Percentiles rank a stretch among this genome's conserved stretches.
Evolutionary conservation across 1,284 basidiomycete genomes (phyloP).

Genomic region (Chalciporus sp.): DNA sequence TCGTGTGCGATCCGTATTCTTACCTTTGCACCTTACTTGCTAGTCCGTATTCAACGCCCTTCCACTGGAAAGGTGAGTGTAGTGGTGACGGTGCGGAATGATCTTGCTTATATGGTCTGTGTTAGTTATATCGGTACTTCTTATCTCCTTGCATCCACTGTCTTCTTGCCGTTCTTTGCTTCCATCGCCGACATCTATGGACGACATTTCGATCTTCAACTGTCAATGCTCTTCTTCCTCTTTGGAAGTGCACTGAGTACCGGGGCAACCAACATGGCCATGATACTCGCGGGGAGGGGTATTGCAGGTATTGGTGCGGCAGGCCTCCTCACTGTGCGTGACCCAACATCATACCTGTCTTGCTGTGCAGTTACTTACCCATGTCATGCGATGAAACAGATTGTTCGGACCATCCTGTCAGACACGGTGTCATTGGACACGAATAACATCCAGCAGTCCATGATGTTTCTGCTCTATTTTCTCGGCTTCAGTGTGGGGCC

Average conservation of each 20-base stretch:
- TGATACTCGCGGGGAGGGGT: constrained; percentile 49
- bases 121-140: constrained; percentile 49
- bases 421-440: constrained; percentile 45
- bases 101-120: not conserved
- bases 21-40: not conserved
- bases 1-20: not conserved
- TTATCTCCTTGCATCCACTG: constrained; percentile 53
- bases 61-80: constrained; percentile 44
- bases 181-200: constrained; percentile 52
- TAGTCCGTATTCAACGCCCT: constrained; percentile 49
- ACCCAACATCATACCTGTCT: not conserved
- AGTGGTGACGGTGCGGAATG: not conserved
- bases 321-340: constrained; percentile 46
- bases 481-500: constrained; percentile 49
- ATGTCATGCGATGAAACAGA: constrained; percentile 28
- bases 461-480: constrained; percentile 46
- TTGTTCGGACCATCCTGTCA: constrained; percentile 46
- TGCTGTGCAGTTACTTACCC: not conserved
- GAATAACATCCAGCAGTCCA: constrained; percentile 45
- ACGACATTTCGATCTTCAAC: constrained; percentile 47
- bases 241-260: constrained; percentile 51
- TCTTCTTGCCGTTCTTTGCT: constrained; percentile 54
- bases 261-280: constrained; percentile 46
- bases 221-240: constrained; percentile 46
- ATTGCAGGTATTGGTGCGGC: constrained; percentile 53